Base-by-base conservation (phyloP, 2,329 filamentous ascomycete genomes). In the Sporothrix euskadiensis region DNA sequence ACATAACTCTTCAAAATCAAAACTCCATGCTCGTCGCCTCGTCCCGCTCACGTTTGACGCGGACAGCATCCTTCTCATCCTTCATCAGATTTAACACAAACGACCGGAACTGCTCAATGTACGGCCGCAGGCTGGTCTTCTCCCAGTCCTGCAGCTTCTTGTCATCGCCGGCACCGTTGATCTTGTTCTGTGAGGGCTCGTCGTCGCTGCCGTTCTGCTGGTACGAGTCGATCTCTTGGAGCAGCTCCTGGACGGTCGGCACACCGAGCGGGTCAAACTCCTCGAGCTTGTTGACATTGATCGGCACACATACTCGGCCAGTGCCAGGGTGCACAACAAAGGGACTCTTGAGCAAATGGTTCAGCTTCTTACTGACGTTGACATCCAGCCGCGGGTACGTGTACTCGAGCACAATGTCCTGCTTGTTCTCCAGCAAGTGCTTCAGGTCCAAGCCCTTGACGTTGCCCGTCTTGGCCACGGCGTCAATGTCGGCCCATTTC, bases 281-380 rank as follows among this genome's bases (percentile, higher is more conserved):
- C 68, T 96, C 93, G 0, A 95, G 87, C 5, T 83, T 85, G 49
- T 84, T 84, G 0, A 89, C 88, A 80, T 98, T 93, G 78, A 99
- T 98, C 1, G 96, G 96, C 70, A 99, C 96, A 84, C 96, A 99
- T 7, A 99, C 93, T 72, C 95, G 86, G 0, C 96, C 95, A 0
- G 96, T 99, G 22, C 94, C 94, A 0, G 96, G 96, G 81, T 99
- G 96, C 52, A 99, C 91, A 75, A 98, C 95, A 79, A 99, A 99
- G 0, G 96, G 96, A 75, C 91, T 94, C 81, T 99, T 99, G 78
- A 99, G 90, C 87, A 99, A 89, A 87, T 99, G 96, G 84, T 98
- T 98, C 73, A 97, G 89, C 81, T 98, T 97, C 86, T 98, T 98
- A 80, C 92, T 96, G 80, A 99, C 96, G 82, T 97, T 94, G 75